These are phyloP conservation scores for Beauveria scarabaeidicola DNA, from an alignment of 2,329 filamentous ascomycete species.

Conservation along the genomic window DNA sequence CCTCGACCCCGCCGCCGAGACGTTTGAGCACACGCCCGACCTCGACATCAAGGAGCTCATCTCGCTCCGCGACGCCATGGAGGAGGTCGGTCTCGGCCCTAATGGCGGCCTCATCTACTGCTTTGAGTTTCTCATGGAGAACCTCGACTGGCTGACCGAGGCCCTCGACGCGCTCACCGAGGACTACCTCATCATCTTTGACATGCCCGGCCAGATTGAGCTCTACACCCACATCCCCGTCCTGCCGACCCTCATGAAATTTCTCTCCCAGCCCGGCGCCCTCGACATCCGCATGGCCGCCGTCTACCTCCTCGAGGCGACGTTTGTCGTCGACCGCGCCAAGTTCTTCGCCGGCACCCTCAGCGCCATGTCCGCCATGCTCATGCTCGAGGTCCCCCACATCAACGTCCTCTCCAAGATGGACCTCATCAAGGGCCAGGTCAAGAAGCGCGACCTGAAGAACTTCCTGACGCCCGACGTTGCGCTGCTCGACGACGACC, in stretches of 20 bases:
- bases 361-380: constrained; percentile 97
- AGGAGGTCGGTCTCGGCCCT: constrained; percentile 81
- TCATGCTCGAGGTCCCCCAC: constrained; percentile 95
- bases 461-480: constrained; percentile 83
- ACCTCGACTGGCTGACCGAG: constrained; percentile 84
- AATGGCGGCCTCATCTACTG: constrained; percentile 94
- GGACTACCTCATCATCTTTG: constrained; percentile 94
- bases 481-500: constrained; percentile 72
- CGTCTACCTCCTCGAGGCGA: constrained; percentile 88
- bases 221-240: constrained; percentile 96
- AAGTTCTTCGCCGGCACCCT: constrained; percentile 97
- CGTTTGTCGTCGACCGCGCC: constrained; percentile 88
- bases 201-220: constrained; percentile 98
- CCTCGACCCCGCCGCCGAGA: constrained; percentile 90
- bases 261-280: constrained; percentile 67
- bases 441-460: constrained; percentile 81
- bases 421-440: constrained; percentile 87
- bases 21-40: constrained; percentile 84
- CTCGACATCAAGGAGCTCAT: constrained; percentile 95
- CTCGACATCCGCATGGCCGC: constrained; percentile 90
- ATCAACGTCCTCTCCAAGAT: constrained; percentile 96
- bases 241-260: constrained; percentile 73
- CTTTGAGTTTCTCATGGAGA: constrained; percentile 92
- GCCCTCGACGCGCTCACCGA: constrained; percentile 79
- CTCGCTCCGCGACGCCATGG: constrained; percentile 91